phyloP scores from a whole-genome alignment of 352 stramenopile genomes.

The Pseudoperonospora humuli region DNA sequence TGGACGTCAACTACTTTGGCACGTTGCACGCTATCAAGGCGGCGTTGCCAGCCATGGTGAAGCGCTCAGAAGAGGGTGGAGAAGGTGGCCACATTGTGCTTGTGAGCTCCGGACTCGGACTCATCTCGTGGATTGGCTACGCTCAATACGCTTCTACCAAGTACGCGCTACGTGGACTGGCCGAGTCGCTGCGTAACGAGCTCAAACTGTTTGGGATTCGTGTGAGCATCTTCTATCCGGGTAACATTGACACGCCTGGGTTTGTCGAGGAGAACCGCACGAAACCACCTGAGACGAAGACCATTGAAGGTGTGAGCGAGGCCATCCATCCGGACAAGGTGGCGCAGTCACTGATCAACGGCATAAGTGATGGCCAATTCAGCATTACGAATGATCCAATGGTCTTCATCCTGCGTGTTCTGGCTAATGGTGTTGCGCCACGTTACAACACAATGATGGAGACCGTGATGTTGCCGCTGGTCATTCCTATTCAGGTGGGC shows the following conservation, averaged over 20 bases:
- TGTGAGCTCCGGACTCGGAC: slow-evolving; percentile 54
- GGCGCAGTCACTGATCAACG: slow-evolving; percentile 57
- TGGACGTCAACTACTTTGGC: slow-evolving; percentile 86
- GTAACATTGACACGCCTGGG: slow-evolving; percentile 78
- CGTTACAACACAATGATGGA: slow-evolving; percentile 72
- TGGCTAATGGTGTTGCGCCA: slow-evolving; percentile 67
- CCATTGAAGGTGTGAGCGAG: slow-evolving; percentile 60
- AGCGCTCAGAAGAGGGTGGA: slow-evolving; percentile 45
- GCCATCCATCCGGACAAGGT: slow-evolving; percentile 47
- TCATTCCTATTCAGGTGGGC: slow-evolving; percentile 57
- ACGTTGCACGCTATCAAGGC: slow-evolving; percentile 73
- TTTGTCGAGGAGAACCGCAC: slow-evolving; percentile 68
- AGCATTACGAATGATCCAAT: slow-evolving; percentile 76
- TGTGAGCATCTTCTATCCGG: slow-evolving; percentile 73
- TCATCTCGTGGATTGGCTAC: slow-evolving; percentile 81
- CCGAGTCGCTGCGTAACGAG: slow-evolving; percentile 74
- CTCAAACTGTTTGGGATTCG: slow-evolving; percentile 60
- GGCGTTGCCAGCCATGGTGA: slow-evolving; percentile 69
- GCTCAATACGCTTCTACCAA: slow-evolving; percentile 73
- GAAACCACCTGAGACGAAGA: slow-evolving; percentile 64
- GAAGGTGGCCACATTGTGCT: slow-evolving; percentile 64
- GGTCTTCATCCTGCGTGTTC: slow-evolving; percentile 59
- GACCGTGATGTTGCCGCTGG: slow-evolving; percentile 50
- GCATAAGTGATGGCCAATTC: slow-evolving; percentile 60
- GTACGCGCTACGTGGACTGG: slow-evolving; percentile 73